Evolutionary conservation across 345 rosid species (phyloP), one percentile per base, ranked within the genome.

Genomic region (Gossypium australe): DNA sequence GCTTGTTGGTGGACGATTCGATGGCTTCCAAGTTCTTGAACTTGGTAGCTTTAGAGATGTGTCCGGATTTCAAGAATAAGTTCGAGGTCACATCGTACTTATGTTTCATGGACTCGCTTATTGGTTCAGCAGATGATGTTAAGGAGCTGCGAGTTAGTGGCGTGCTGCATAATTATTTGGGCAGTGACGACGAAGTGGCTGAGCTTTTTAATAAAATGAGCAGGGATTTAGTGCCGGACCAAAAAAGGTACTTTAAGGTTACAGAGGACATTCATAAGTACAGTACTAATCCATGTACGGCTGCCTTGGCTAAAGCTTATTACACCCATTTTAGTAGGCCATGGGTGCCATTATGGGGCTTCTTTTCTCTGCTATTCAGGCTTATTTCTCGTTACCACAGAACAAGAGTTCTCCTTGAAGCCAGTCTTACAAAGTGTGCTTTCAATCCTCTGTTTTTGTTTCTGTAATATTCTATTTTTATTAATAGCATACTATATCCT

Each of bases 141-240:
- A 44, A 65, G 76, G 69, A 45, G 34, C 27, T 78, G 34, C 29
- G 76, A 34, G 48, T 57, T 0, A 2, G 51, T 0, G 34, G 61
- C 0, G 27, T 77, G 17, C 76, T 72, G 2, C 11, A 4, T 16
- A 78, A 72, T 16, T 11, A 9, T 1, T 59, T 65, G 22, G 73
- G 80, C n/a, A 78, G 73, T 7, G 76, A 78, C 38, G 43, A 72
- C 11, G 73, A 72, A 3, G 80, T 72, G 16, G 76, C 76, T 1
- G 9, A 66, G 2, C 59, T 78, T 11, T 78, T 78, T 61, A 78
- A 78, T 18, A 25, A 47, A 58, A 72, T 78, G 2, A 47, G 76
- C 41, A 61, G 66, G 45, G 44, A 61, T 24, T 29, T 62, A 47
- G 67, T 62, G 1, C 67, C 67, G 16, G 67, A 62, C 18, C 67